Percentiles rank a stretch among this genome's conserved stretches.
phyloP scores from a whole-genome alignment of 257 asterid genomes.

The Linaria vulgaris region DNA sequence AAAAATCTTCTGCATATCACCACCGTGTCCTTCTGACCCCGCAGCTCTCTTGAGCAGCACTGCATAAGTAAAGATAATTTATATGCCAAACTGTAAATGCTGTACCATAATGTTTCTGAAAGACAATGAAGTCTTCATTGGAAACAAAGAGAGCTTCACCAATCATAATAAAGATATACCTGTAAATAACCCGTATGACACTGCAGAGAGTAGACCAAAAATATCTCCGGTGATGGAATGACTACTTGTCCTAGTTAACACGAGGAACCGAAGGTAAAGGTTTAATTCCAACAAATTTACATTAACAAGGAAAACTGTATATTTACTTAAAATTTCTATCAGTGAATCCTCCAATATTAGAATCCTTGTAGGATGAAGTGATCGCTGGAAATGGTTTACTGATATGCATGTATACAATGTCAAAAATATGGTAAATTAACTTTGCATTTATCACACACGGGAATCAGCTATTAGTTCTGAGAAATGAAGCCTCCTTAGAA shows the following conservation, averaged over 20 bases:
- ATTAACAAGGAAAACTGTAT: background rate
- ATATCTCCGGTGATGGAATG: slow-evolving; percentile 63
- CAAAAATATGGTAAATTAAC: no score
- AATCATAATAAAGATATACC: slow-evolving; percentile 33
- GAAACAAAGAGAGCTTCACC: background rate
- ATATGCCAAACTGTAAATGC: background rate
- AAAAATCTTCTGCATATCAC: slow-evolving; percentile 63
- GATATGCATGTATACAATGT: background rate
- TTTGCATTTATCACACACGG: no score
- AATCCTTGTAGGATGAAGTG: slow-evolving; percentile 2
- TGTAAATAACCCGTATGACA: slow-evolving; percentile 68
- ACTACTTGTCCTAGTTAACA: slow-evolving; percentile 38
- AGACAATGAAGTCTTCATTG: background rate
- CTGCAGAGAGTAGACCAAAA: slow-evolving; percentile 75
- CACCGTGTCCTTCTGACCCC: slow-evolving; percentile 68
- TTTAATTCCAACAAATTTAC: background rate
- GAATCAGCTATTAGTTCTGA: no score
- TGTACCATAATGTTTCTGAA: slow-evolving; percentile 3
- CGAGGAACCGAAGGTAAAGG: background rate
- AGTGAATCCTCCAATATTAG: background rate
- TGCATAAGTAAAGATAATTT: slow-evolving; percentile 26
- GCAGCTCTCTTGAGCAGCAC: slow-evolving; percentile 78
- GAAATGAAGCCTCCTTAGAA: no score
- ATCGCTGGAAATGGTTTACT: background rate
- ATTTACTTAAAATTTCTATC: slow-evolving; percentile 4